Conservation (phyloP, 345 rosid species). For the Microcos paniculata region DNA sequence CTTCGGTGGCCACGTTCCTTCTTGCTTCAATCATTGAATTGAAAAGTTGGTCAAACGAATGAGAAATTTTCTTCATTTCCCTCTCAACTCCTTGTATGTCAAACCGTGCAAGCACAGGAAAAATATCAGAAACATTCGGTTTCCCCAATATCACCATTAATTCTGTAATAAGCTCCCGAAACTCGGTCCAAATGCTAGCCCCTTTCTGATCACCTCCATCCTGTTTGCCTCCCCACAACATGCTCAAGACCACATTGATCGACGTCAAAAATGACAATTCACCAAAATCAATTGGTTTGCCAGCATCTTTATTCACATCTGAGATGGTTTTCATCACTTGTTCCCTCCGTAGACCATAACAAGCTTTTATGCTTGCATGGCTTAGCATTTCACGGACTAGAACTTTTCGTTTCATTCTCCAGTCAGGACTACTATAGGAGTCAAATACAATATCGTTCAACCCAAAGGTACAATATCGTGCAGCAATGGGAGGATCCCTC, state of each 20-base stretch:
- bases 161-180: conserved; percentile 22
- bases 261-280: conserved; percentile 19
- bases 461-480: conserved; percentile 23
- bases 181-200: not conserved
- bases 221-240: conserved; percentile 42
- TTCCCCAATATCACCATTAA: conserved; percentile 27
- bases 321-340: conserved; percentile 17
- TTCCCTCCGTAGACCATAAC: conserved; percentile 12
- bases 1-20: not conserved
- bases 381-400: conserved; percentile 30
- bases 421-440: conserved; percentile 22
- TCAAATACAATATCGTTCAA: conserved; percentile 34
- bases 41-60: conserved; percentile 19
- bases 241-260: conserved; percentile 21
- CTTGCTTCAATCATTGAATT: conserved; percentile 25
- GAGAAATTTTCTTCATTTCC: conserved; percentile 1
- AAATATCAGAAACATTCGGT: conserved; percentile 49
- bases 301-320: not conserved
- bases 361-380: conserved; percentile 18
- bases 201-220: conserved; percentile 8
- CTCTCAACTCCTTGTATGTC: conserved; percentile 47
- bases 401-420: conserved; percentile 29
- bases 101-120: conserved; percentile 38
- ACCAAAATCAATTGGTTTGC: conserved; percentile 32
- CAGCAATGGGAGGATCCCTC: conserved; percentile 21